These are phyloP conservation scores for Hymenotorrendiella dingleyae DNA, from an alignment of 2,329 filamentous ascomycete genomes.

Conservation along the genomic window DNA sequence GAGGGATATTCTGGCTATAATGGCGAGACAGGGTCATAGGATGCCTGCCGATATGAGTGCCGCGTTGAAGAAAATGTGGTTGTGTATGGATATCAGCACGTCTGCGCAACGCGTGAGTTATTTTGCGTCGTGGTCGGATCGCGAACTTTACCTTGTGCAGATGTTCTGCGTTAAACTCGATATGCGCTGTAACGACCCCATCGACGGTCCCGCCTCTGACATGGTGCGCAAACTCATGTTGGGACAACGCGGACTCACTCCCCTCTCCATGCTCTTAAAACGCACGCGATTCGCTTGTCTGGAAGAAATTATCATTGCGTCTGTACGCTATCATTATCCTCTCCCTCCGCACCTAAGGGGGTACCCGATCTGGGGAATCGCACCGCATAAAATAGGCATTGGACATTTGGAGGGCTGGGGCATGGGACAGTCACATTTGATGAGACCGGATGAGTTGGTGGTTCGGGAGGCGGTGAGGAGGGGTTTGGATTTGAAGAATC, in stretches of 20 bases:
- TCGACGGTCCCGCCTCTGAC: constrained; percentile 44
- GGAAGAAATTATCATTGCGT: constrained; percentile 49
- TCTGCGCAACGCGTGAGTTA: constrained; percentile 52
- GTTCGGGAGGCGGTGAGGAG: constrained; percentile 49
- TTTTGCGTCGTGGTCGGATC: constrained; percentile 46
- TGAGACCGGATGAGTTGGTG: constrained; percentile 53
- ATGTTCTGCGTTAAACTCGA: constrained; percentile 67
- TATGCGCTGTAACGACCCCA: constrained; percentile 62
- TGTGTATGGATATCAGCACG: constrained; percentile 61
- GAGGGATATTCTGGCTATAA: constrained; percentile 55
- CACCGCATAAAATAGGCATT: constrained; percentile 44
- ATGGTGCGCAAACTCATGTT: constrained; percentile 52
- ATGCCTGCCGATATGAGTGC: constrained; percentile 42
- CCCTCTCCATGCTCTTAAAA: constrained; percentile 56
- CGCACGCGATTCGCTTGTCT: constrained; percentile 44
- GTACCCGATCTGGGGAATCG: constrained; percentile 44
- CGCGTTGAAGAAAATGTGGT: constrained; percentile 63
- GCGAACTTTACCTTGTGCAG: constrained; percentile 55
- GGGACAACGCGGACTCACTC: constrained; percentile 49
- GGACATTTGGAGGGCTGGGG: constrained; percentile 54
- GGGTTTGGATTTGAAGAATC: constrained; percentile 45
- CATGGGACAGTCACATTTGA: constrained; percentile 38
- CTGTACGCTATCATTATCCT: constrained; percentile 50
- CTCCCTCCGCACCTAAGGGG: constrained; percentile 12
- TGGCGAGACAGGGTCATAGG: constrained; percentile 53